Evolutionary conservation across 305 asterid species (phyloP), one percentile per base, ranked within the genome.

Genomic region (Vinca major): DNA sequence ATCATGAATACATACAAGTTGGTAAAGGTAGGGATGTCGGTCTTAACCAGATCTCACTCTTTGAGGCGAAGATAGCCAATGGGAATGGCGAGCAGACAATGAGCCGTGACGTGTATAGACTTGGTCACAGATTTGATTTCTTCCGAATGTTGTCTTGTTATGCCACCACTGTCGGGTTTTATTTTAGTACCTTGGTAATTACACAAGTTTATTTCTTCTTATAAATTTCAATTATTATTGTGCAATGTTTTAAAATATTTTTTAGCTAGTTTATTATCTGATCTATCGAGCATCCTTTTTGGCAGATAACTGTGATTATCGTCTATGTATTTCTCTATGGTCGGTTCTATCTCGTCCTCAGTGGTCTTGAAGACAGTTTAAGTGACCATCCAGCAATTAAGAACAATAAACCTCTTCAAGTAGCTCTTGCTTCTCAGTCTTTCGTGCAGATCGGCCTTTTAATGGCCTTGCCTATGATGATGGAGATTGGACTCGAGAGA

Each of bases 381-480:
- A 93, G 90, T 73, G 44, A 40, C 74, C 86, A 93, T 75, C 95
- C 90, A 6, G 99, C 97, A 57, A 88, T 93, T 74, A 86, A 86
- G 55, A 85, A 91, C 88, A 93, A 93, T 70, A 80, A 80, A 65
- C 90, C 99, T 79, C 97, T 93, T 80, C 99, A 93, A 85, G 99
- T 93, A 61, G 99, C 99, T 71, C 95, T 93, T 64, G 99, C 97
- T 73, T 93, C 97, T 74, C 98, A 92, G 67, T 90, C 98, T 60
- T 88, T 92, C 69, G 94, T 93, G 69, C 99, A 93, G 81, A 83
- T 93, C 56, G 99, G 99, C 37, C 67, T 93, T 65, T 73, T 93
- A 41, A 93, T 91, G 99, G 99, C 99, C 53, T 76, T 93, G 82
- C 99, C 99, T 51, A 93, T 93, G 99, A 90, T 93, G 95, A 93